Evolutionary conservation across 306 rosid species (phyloP).

Genomic region (Glycine soja): DNA sequence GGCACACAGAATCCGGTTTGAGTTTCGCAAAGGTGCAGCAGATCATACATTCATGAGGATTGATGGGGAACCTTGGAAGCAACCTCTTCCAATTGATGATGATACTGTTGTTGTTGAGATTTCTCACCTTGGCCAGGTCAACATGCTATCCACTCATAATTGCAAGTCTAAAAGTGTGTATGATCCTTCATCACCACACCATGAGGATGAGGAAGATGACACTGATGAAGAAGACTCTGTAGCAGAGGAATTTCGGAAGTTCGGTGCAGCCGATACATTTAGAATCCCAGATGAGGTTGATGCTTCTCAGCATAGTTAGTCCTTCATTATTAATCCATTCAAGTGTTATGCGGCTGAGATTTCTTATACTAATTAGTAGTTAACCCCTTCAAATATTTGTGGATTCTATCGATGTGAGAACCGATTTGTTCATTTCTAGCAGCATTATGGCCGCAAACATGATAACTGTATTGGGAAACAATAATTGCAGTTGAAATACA

Average conservation of each 20-base stretch:
- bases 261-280: constrained; percentile 93
- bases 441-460: not conserved
- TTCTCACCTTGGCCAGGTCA: constrained; percentile 91
- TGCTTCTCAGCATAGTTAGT: constrained; percentile 72
- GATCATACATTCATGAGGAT: constrained; percentile 91
- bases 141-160: constrained; percentile 74
- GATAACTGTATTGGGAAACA: constrained; percentile 19
- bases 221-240: constrained; percentile 57
- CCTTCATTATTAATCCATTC: not conserved
- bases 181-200: constrained; percentile 55
- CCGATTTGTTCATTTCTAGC: constrained; percentile 12
- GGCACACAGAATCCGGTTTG: constrained; percentile 83
- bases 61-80: constrained; percentile 99
- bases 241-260: constrained; percentile 82
- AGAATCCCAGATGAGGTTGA: constrained; percentile 78
- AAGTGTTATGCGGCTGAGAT: constrained; percentile 20
- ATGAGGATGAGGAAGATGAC: constrained; percentile 58
- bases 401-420: not conserved
- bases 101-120: constrained; percentile 86
- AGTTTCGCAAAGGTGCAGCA: constrained; percentile 75
- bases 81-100: constrained; percentile 86
- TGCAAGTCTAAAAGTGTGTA: constrained; percentile 67
- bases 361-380: not conserved
- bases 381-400: constrained; percentile 20
- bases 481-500: constrained; percentile 13